Percentiles rank a stretch among this genome's conserved stretches.
phyloP scores from a whole-genome alignment of 345 rosid species.

The Brassica incana region DNA sequence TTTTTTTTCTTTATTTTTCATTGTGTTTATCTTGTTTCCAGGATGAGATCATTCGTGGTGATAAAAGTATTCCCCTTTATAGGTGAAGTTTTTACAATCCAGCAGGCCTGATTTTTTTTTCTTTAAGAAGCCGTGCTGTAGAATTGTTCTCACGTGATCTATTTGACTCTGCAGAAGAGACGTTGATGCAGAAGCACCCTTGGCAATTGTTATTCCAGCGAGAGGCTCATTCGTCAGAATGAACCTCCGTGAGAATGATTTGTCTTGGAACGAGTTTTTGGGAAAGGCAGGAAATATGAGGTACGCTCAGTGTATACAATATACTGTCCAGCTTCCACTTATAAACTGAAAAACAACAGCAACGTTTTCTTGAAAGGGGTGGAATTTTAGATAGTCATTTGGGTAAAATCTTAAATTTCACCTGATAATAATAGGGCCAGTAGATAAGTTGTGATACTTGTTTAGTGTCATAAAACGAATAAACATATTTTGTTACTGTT shows the following conservation, averaged over 20 bases:
- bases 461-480: not conserved
- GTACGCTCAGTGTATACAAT: constrained; percentile 40
- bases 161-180: constrained; percentile 73
- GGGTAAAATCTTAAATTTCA: not conserved
- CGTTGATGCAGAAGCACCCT: constrained; percentile 82
- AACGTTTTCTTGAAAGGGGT: too few relatives aligned
- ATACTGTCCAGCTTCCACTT: not conserved
- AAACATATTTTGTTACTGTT: not conserved
- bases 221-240: constrained; percentile 48
- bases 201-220: constrained; percentile 71
- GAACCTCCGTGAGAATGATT: constrained; percentile 72
- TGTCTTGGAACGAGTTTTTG: constrained; percentile 77
- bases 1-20: not conserved
- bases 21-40: constrained; percentile 32
- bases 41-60: constrained; percentile 90
- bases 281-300: constrained; percentile 53
- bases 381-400: too few relatives aligned
- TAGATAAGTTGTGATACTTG: not conserved
- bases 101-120: not conserved
- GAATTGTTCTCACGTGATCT: constrained; percentile 38
- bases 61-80: constrained; percentile 79
- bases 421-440: not conserved
- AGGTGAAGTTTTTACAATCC: constrained; percentile 55
- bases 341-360: not conserved
- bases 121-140: not conserved